These are phyloP conservation scores for Murraya koenigii DNA, from an alignment of 345 rosid genomes.

Conservation along the genomic window DNA sequence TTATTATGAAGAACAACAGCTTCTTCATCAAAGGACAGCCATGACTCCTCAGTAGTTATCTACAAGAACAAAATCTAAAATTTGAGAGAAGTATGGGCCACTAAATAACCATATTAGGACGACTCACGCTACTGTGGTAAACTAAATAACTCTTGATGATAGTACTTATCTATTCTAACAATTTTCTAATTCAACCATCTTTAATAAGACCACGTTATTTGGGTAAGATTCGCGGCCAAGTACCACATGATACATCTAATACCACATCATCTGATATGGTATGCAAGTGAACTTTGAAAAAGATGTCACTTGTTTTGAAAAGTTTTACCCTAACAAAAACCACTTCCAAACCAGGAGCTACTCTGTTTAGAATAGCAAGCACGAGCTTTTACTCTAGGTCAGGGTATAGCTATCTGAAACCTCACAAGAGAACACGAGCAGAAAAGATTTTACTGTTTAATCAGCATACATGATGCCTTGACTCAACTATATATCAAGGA, in stretches of 20 bases:
- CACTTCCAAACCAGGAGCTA: neutral
- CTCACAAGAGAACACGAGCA: neutral
- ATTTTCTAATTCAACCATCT: neutral
- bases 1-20: slow-evolving; percentile 79
- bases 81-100: neutral
- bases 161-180: neutral
- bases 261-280: neutral
- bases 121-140: neutral
- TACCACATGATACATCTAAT: neutral
- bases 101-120: neutral
- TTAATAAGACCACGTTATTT: neutral
- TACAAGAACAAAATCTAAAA: slow-evolving; percentile 25
- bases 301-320: neutral
- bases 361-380: neutral
- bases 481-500: neutral
- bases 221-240: neutral
- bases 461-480: neutral
- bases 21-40: slow-evolving; percentile 76
- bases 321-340: neutral
- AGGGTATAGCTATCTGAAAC: neutral
- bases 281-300: neutral
- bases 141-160: neutral
- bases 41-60: slow-evolving; percentile 83
- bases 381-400: neutral
- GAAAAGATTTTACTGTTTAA: neutral